Base-by-base conservation (phyloP, 371 early-diverging fungal genomes). In the Mucor indicus region DNA sequence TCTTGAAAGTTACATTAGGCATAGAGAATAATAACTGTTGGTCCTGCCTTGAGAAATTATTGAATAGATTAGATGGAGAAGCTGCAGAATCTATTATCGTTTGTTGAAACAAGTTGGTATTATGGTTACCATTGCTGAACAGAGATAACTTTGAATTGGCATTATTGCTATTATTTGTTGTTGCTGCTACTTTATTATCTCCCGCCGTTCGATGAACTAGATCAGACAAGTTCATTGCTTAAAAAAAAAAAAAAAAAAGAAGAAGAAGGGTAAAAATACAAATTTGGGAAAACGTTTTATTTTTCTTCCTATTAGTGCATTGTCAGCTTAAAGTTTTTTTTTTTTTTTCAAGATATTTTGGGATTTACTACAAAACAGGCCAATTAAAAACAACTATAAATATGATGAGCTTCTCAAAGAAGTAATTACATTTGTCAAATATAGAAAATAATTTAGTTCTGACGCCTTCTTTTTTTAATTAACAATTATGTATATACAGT, bases 221-320 rank as follows among this genome's bases (percentile, higher is more conserved):
- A 50, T 64, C 53, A 46, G 64, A 64, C 53, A 64, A 52, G 57
- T 64, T 64, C 64, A 64, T 64, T n/a, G n/a, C n/a, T n/a, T n/a
- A n/a, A n/a, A n/a, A n/a, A n/a, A 53, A 40, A 38, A 40, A 11
- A 30, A n/a, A 39, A 29, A 31, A 27, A 16, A 33, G 23, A 19
- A 20, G n/a, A n/a, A n/a, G n/a, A n/a, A n/a, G n/a, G n/a, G n/a
- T n/a, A 35, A 37, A 41, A 29, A 48, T 12, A 22, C 21, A 30
- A 30, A 30, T 24, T 24, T 22, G 31, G 40, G n/a, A n/a, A n/a
- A n/a, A n/a, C n/a, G n/a, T n/a, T n/a, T n/a, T n/a, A n/a, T n/a
- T n/a, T n/a, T n/a, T n/a, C n/a, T n/a, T n/a, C n/a, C n/a, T n/a
- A n/a, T n/a, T n/a, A n/a, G n/a, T n/a, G n/a, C n/a, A n/a, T n/a